Conservation (phyloP, 1,284 basidiomycete species). For the Austroboletus niveus region DNA sequence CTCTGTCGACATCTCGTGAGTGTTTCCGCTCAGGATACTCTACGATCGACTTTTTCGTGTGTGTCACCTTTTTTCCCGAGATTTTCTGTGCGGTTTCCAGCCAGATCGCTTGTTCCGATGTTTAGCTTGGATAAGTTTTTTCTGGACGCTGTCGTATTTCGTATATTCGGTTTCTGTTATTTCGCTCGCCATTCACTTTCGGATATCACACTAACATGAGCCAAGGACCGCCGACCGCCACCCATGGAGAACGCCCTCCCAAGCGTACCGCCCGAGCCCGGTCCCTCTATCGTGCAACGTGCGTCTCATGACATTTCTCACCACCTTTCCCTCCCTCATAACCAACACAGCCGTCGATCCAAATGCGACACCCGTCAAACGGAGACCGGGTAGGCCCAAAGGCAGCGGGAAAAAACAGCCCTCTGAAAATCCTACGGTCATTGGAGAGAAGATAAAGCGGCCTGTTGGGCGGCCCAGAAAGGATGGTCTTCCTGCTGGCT, state of each 20-base stretch:
- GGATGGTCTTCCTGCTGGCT: slow-evolving; percentile 57
- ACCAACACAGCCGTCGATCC: slow-evolving; percentile 25
- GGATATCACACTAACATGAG: slow-evolving; percentile 27
- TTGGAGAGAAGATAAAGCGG: slow-evolving; percentile 45
- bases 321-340: slow-evolving; percentile 8
- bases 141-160: slow-evolving; percentile 28
- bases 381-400: slow-evolving; percentile 52
- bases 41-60: not conserved
- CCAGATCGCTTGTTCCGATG: slow-evolving; percentile 24
- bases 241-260: slow-evolving; percentile 26
- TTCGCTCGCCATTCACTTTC: slow-evolving; percentile 13
- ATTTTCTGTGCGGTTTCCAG: slow-evolving; percentile 9
- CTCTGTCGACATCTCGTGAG: slow-evolving; percentile 21
- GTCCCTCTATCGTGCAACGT: slow-evolving; percentile 30
- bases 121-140: slow-evolving; percentile 37
- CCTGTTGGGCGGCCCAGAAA: slow-evolving; percentile 57
- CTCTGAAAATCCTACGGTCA: slow-evolving; percentile 30
- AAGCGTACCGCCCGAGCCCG: slow-evolving; percentile 26
- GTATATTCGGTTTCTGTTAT: slow-evolving; percentile 36
- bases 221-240: slow-evolving; percentile 13
- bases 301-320: slow-evolving; percentile 1
- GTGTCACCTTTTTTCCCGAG: slow-evolving; percentile 10
- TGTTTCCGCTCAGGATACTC: slow-evolving; percentile 18
- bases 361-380: slow-evolving; percentile 36
- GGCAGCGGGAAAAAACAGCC: slow-evolving; percentile 53